A percentile compares a stretch with the other conserved stretches of the same genome.
These are phyloP conservation scores for Coccomyxa sp. DNA, from an alignment of 139 green algal species.

Conservation along the genomic window DNA sequence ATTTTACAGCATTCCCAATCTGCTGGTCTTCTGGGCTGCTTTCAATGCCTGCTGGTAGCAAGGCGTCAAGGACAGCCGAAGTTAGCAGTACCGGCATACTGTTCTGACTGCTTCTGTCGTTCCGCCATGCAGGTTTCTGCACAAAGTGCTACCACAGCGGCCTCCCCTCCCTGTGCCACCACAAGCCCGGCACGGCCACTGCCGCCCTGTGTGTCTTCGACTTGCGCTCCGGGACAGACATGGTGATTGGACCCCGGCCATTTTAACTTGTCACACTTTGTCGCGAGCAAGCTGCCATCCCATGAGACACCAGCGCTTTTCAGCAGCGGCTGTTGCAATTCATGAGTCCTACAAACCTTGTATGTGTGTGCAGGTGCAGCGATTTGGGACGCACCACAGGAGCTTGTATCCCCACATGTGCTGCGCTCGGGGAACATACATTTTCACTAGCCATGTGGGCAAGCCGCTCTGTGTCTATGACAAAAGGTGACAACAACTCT, in stretches of 20 bases:
- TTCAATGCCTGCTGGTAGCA: no score
- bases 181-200: background rate
- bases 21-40: no score
- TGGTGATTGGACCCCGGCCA: background rate
- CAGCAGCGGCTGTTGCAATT: no score
- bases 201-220: slow-evolving; percentile 11
- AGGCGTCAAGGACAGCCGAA: no score
- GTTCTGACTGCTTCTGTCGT: no score
- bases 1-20: no score
- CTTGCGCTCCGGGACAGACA: background rate
- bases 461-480: slow-evolving; percentile 1
- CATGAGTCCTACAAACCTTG: no score
- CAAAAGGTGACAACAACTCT: background rate
- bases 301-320: no score
- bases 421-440: background rate
- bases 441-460: slow-evolving; percentile 11
- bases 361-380: background rate
- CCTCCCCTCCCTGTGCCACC: slow-evolving; percentile 7
- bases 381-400: background rate
- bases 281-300: background rate
- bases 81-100: no score
- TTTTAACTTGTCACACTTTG: background rate
- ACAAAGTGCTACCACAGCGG: background rate
- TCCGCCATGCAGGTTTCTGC: background rate
- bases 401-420: slow-evolving; percentile 9